Percentiles rank a stretch among this genome's conserved stretches.
phyloP scores from a whole-genome alignment of 2,329 filamentous ascomycete genomes.

The Aspergillus sp. region DNA sequence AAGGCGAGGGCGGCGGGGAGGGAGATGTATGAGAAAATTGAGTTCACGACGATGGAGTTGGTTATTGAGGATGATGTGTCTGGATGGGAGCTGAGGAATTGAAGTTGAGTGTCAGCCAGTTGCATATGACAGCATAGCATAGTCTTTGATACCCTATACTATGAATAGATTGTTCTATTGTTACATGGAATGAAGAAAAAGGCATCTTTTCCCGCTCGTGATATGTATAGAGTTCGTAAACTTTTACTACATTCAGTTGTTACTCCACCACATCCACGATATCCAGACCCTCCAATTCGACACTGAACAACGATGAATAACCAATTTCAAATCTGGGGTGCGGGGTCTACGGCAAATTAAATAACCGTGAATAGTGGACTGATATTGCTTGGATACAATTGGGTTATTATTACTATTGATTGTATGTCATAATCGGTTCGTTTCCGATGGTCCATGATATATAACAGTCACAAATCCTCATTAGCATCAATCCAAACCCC shows the following conservation, averaged over 20 bases:
- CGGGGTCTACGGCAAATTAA: slow-evolving; percentile 4
- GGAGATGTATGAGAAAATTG: slow-evolving; percentile 55
- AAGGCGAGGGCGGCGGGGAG: slow-evolving; percentile 45
- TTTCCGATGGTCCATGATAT: not conserved
- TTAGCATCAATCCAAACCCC: not conserved
- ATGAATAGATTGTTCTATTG: no score
- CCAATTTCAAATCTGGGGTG: not conserved
- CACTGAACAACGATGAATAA: not conserved
- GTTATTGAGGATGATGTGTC: slow-evolving; percentile 58
- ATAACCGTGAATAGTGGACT: not conserved
- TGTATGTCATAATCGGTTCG: not conserved
- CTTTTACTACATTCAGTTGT: slow-evolving; percentile 1
- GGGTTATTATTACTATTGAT: not conserved
- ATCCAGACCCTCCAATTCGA: not conserved
- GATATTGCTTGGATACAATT: not conserved
- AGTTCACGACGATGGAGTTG: slow-evolving; percentile 58
- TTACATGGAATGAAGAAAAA: not conserved
- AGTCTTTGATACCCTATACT: not conserved
- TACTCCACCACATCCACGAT: not conserved
- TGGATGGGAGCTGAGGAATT: slow-evolving; percentile 53
- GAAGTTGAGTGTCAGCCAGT: slow-evolving; percentile 16
- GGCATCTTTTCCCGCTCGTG: slow-evolving; percentile 1
- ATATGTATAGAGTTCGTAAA: slow-evolving; percentile 1
- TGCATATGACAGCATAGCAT: not conserved
- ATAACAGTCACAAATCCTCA: not conserved